A percentile compares a stretch with the other conserved stretches of the same genome.
phyloP scores from a whole-genome alignment of 163 green algal genomes.

The Chloromonas sp. region DNA sequence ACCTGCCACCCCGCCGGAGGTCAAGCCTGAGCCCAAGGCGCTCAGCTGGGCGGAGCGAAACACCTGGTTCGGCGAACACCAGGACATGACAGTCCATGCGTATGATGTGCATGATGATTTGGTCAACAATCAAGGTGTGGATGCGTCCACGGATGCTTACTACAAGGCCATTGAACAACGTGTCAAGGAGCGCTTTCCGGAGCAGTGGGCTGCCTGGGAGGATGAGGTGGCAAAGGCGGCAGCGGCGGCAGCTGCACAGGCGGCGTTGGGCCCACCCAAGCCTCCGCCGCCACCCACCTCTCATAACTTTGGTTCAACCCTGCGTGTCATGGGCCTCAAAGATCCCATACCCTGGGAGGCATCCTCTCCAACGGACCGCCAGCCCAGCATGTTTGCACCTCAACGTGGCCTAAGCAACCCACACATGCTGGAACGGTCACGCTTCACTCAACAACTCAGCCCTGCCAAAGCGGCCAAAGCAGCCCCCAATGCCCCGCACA shows the following conservation, averaged over 20 bases:
- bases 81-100: slow-evolving; percentile 57
- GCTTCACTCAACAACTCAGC: too few species aligned
- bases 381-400: background rate
- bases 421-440: background rate
- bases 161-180: slow-evolving; percentile 43
- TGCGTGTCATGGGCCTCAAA: slow-evolving; percentile 5
- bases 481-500: too few species aligned
- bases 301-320: slow-evolving; percentile 12
- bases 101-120: slow-evolving; percentile 55
- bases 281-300: background rate
- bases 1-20: slow-evolving; percentile 1
- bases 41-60: slow-evolving; percentile 61
- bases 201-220: slow-evolving; percentile 28
- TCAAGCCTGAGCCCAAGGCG: slow-evolving; percentile 40
- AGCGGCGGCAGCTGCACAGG: too few species aligned
- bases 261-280: background rate
- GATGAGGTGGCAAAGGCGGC: background rate
- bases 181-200: slow-evolving; percentile 42
- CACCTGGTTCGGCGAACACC: slow-evolving; percentile 57
- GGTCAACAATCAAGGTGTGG: slow-evolving; percentile 31
- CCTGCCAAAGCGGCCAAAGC: too few species aligned
- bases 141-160: slow-evolving; percentile 42
- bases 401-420: background rate
- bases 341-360: background rate
- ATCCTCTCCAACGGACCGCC: background rate